Conservation (phyloP, 164 flowering plant genomes). For the Hamamelis virginiana region DNA sequence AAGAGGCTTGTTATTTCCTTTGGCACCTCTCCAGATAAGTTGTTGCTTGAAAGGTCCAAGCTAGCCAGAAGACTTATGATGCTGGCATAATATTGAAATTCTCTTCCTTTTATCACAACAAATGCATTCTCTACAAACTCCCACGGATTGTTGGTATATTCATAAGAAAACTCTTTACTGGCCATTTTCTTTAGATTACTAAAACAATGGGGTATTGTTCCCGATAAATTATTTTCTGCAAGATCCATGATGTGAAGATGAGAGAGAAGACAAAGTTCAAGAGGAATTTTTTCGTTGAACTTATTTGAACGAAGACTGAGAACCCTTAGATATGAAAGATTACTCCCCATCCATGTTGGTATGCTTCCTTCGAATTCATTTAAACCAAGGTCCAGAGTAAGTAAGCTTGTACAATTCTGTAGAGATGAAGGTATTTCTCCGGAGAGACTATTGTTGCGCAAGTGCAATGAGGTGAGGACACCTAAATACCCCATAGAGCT, state of each 20-base stretch:
- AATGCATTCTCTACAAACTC: not conserved
- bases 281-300: constrained; percentile 27
- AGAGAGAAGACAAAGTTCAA: constrained; percentile 17
- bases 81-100: not conserved
- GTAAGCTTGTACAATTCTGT: constrained; percentile 14
- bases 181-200: constrained; percentile 24
- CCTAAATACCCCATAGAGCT: constrained; percentile 1
- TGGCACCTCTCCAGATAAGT: constrained; percentile 30
- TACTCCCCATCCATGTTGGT: constrained; percentile 30
- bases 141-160: too few species aligned
- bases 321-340: not conserved
- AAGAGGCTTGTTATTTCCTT: constrained; percentile 20
- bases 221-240: constrained; percentile 28
- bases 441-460: constrained; percentile 2
- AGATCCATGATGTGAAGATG: constrained; percentile 37
- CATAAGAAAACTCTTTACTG: not conserved
- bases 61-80: constrained; percentile 1
- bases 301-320: constrained; percentile 29
- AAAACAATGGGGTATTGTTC: constrained; percentile 33
- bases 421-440: constrained; percentile 28
- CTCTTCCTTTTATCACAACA: constrained; percentile 18
- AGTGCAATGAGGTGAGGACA: not conserved
- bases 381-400: constrained; percentile 27
- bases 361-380: constrained; percentile 33
- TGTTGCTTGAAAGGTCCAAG: constrained; percentile 36